These are phyloP conservation scores for Bertia moriformis DNA, from an alignment of 2,329 filamentous ascomycete species.

Conservation along the genomic window DNA sequence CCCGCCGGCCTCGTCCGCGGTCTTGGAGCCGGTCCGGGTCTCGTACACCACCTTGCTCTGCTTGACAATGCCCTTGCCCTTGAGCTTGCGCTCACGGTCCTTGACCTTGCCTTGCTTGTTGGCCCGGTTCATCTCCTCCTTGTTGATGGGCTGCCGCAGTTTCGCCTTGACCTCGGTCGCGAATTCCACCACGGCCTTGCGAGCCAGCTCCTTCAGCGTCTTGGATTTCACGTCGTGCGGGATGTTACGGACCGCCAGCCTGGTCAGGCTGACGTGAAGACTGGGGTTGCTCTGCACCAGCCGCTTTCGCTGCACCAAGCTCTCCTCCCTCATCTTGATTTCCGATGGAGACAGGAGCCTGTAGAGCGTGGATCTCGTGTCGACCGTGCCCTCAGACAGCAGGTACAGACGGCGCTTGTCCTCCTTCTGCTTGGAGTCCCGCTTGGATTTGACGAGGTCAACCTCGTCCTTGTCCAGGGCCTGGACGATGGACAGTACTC, in stretches of 20 bases:
- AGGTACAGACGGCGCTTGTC: constrained; percentile 87
- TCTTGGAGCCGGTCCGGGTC: constrained; percentile 69
- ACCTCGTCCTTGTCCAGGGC: constrained; percentile 74
- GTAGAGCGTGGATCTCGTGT: constrained; percentile 64
- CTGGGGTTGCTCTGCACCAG: constrained; percentile 83
- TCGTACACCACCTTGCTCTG: constrained; percentile 95
- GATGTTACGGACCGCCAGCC: constrained; percentile 81
- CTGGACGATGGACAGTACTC: constrained; percentile 68
- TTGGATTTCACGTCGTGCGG: constrained; percentile 73
- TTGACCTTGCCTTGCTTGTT: constrained; percentile 67
- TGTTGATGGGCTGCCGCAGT: constrained; percentile 64
- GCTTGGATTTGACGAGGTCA: too few species aligned
- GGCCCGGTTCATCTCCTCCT: constrained; percentile 75
- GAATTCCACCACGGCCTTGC: constrained; percentile 83
- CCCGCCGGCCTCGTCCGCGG: constrained; percentile 60
- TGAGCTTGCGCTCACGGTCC: constrained; percentile 64
- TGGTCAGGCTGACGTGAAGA: constrained; percentile 75
- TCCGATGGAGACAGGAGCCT: constrained; percentile 64
- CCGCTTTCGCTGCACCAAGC: constrained; percentile 72
- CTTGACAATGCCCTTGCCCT: constrained; percentile 73
- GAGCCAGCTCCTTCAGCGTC: constrained; percentile 77
- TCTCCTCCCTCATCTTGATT: constrained; percentile 75
- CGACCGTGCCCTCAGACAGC: constrained; percentile 71
- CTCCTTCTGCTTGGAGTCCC: constrained; percentile 63
- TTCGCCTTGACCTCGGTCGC: constrained; percentile 76